Base-by-base conservation (phyloP, 352 stramenopile genomes). In the Phytophthora foliorum region DNA sequence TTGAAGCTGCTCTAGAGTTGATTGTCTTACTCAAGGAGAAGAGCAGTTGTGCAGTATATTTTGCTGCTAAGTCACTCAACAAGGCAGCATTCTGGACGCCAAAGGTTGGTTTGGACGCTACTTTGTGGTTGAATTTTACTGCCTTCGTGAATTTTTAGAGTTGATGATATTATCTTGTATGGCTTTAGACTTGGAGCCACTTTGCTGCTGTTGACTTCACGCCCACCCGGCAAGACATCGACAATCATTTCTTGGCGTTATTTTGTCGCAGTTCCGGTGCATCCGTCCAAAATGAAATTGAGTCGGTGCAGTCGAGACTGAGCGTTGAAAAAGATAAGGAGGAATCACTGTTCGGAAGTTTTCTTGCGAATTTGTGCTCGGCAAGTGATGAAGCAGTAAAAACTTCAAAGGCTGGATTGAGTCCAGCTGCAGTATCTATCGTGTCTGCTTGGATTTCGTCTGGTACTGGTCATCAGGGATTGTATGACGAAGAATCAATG, bases 161-260 rank as follows among this genome's bases (percentile, higher is more conserved):
- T 19, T 49, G 13, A 49, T 49, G 19, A 27, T 45, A 24, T 17
- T 29, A 6, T 19, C 42, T 49, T 49, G 42, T 17, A 49, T 49
- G 42, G 17, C n/a, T 49, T 14, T 22, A 90, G 81, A 72, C 79
- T 2, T 90, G 80, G 80, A 80, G 67, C 31, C 71, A 89, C n/a
- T 70, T 90, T 6, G 54, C 54, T 14, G 68, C 84, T 0, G 49
- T 89, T 56, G 73, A 88, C 42, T 80, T 83, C 24, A 73, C 78
- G 0, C 82, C 82, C 5, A 76, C 75, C 6, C 21, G 21, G 2
- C 57, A 51, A 1, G 78, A 88, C 4, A 65, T 89, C 1, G 70
- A 85, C 6, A 73, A 77, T 22, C 56, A 80, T 17, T 77, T 90
- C 16, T 27, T 80, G 1, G 58, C 73, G 0, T 22, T 69, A 6